Evolutionary conservation across 805 yeast genomes (phyloP), one percentile per base, ranked within the genome.

Genomic region (Lachancea thermotolerans): DNA sequence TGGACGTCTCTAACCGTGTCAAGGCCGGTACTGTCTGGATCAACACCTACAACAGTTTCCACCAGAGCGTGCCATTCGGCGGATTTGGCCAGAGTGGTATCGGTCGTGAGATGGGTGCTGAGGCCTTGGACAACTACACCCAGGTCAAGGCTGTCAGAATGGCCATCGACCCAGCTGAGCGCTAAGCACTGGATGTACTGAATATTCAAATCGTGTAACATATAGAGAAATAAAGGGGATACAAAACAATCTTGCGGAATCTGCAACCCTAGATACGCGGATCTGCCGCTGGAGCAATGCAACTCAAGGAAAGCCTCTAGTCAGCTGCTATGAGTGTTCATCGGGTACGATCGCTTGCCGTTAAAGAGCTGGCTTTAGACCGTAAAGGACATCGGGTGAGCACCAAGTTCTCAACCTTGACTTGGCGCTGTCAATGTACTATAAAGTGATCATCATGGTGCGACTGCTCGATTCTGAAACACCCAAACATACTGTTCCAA

Each of bases 21-120:
- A 79, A 78, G 60, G 82, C 90, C 47, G 95, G 95, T 69, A 79
- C 91, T 40, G 77, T 85, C 52, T 86, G 91, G 87, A 75, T 84
- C 55, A 85, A 85, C 74, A 80, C 88, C 45, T 82, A 87, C 68
- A 88, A 88, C 70, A 88, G 85, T 59, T 82, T 87, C 74, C 90
- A 88, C 66, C 80, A 74, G 55, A 76, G 80, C 66, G 81, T 88
- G 62, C 97, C 97, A 59, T 89, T 89, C 63, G 96, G 96, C 56
- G 97, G 97, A 41, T 85, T 72, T 72, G 85, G 86, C 66, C 77
- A 79, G 72, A 81, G 91, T 49, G 97, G 97, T 65, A 70, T 82
- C 48, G 96, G 96, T 59, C 78, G 95, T 63, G 97, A 89, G 74
- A 79, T 89, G 74, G 95, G 96, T 58, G 79, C 78, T 47, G 90